These are phyloP conservation scores for Plasmodium knowlesi DNA, from an alignment of 169 alveolate species.

Conservation along the genomic window DNA sequence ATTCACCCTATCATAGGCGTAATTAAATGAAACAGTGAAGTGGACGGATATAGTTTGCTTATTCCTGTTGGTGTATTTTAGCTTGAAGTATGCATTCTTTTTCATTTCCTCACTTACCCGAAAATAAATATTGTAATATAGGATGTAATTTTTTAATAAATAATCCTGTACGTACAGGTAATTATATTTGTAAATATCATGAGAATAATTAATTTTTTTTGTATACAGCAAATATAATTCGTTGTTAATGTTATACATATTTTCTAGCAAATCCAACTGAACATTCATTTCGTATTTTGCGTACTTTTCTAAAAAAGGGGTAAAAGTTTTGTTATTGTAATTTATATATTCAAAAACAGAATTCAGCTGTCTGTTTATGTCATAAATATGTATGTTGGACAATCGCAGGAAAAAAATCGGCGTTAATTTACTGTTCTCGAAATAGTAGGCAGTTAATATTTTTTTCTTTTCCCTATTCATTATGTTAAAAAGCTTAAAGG, in stretches of 20 bases:
- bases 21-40: constrained; percentile 70
- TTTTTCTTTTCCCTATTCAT: constrained; percentile 59
- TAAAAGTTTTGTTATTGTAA: constrained; percentile 70
- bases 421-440: constrained; percentile 47
- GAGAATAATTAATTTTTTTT: constrained; percentile 62
- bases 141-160: constrained; percentile 69
- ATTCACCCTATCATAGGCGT: constrained; percentile 10
- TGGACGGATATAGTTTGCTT: constrained; percentile 60
- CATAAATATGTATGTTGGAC: constrained; percentile 69
- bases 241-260: constrained; percentile 54
- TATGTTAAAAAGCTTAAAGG: constrained; percentile 58
- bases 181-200: constrained; percentile 72
- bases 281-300: constrained; percentile 56
- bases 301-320: constrained; percentile 54
- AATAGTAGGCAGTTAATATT: constrained; percentile 50
- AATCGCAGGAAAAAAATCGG: constrained; percentile 42
- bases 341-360: constrained; percentile 61
- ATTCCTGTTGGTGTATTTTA: constrained; percentile 67
- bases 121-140: constrained; percentile 72
- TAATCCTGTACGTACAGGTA: constrained; percentile 59
- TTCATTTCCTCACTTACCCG: constrained; percentile 43
- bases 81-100: constrained; percentile 51
- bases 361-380: constrained; percentile 63
- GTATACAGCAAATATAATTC: constrained; percentile 69
- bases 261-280: constrained; percentile 73